Base-by-base conservation (phyloP, 2,329 filamentous ascomycete genomes). In the Colletotrichum cuscutae region DNA sequence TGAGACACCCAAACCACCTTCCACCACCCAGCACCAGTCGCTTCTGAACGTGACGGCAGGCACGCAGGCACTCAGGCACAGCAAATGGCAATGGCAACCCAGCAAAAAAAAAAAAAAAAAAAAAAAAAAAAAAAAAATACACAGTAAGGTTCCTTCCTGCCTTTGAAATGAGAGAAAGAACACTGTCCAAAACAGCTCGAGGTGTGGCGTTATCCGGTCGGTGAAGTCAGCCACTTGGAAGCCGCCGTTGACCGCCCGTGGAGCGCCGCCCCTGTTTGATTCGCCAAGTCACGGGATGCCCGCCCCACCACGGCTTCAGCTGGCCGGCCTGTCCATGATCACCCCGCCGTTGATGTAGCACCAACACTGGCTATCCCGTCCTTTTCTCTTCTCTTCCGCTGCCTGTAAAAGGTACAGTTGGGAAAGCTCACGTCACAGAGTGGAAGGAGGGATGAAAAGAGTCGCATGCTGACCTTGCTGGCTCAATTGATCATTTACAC, bases 311-410 rank as follows among this genome's bases (percentile, higher is more conserved):
- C 15, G 56, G 61, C 67, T 37, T 65, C 71, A 73, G 56, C 59
- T 62, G 49, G 61, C 46, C 5, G 60, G 71, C 67, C 61, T 71
- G 57, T 60, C 71, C 71, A 65, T 65, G 67, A 11, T 19, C 71
- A 73, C 67, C 71, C 71, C 67, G 71, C 71, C 71, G 71, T 73
- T 71, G 56, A 49, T 73, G 71, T 71, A 73, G 71, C 71, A 71
- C 65, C 32, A 58, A 28, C 24, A 24, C 54, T 56, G 64, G 66
- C 66, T 49, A 65, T 70, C 66, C 69, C 42, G 30, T 65, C 59
- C 65, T 63, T 12, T 56, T 24, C 59, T 56, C 24, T 64, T 56
- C 24, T 26, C 32, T 67, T 64, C 42, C 15, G 7, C 19, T 46
- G 19, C 19, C 42, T 32, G 30, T 11, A 46, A 46, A 8, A 19